Evolutionary conservation across 129 eudicot genomes (phyloP), one percentile per base, ranked within the genome.

Genomic region (Lactuca saligna): DNA sequence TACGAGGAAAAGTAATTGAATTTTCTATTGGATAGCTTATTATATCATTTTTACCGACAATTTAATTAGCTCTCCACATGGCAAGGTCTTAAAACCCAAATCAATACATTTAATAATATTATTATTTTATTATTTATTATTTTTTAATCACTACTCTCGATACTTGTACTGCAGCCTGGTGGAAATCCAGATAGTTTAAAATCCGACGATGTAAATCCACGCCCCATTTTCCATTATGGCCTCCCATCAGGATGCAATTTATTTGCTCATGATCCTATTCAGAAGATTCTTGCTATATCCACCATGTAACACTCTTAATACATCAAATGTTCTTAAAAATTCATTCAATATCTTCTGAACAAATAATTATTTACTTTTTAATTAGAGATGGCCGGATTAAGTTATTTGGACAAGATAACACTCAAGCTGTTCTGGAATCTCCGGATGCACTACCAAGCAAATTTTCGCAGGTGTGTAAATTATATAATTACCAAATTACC

Each of bases 341-440:
- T 61, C 66, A 58, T 59, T 15, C n/a, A 8, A 37, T 59, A 39
- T 72, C 63, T 62, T 6, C n/a, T n/a, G n/a, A 71, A 41, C 25
- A 51, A 59, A 42, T 63, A 44, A 41, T 54, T 20, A 12, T 48
- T 78, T 5, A 14, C 29, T 25, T n/a, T 59, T 53, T 75, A 58
- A 42, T 33, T 80, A 94, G 99, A 72, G 89, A 90, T 69, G 96
- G 99, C 12, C 96, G 82, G 48, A 90, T 94, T 64, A 94, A 94
- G 80, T 83, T 94, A 82, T 86, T 84, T 64, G 96, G 99, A 51
- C 89, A 76, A 78, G 91, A 82, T 75, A 86, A 90, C 83, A 74
- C 96, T 41, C 97, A 94, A 80, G 82, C 84, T 20, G 66, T 94
- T 61, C 54, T 94, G 68, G 91, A 83, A 82, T 85, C 95, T 73